Conservation (phyloP, 2,329 filamentous ascomycete species). For the Lecanoromycetidae sp. region DNA sequence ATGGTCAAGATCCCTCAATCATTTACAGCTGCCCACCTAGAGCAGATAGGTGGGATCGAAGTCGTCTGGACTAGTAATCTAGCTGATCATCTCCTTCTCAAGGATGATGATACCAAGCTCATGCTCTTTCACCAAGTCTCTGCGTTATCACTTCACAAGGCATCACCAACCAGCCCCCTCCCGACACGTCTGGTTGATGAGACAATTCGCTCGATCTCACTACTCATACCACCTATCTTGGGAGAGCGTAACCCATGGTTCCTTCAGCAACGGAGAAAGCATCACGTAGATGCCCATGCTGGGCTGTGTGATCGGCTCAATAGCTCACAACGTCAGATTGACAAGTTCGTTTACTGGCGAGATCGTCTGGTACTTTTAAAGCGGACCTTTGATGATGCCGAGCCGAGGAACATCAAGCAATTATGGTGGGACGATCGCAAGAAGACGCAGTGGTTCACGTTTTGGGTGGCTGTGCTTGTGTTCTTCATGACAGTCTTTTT, state of each 20-base stretch:
- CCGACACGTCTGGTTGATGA: conserved; percentile 11
- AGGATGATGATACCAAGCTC: conserved; percentile 26
- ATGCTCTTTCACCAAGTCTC: conserved; percentile 32
- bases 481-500: conserved; percentile 16
- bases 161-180: not conserved
- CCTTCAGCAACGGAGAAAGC: conserved; percentile 2
- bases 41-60: conserved; percentile 17
- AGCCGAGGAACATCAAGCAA: conserved; percentile 12
- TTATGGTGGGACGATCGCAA: conserved; percentile 15
- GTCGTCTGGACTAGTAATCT: conserved; percentile 18
- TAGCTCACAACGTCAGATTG: conserved; percentile 15
- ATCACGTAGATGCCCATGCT: conserved; percentile 11
- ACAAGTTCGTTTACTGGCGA: conserved; percentile 16
- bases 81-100: conserved; percentile 17
- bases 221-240: conserved; percentile 13
- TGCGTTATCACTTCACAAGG: conserved; percentile 26
- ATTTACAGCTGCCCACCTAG: conserved; percentile 17
- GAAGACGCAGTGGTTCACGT: conserved; percentile 16
- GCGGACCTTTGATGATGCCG: conserved; percentile 15
- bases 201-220: conserved; percentile 14
- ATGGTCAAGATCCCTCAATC: conserved; percentile 14
- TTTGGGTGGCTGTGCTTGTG: conserved; percentile 17
- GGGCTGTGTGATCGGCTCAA: conserved; percentile 12
- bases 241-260: conserved; percentile 13
- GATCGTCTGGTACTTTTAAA: conserved; percentile 17